Conservation (phyloP, 192 early-diverging fungal genomes). For the Entophlyctis luteolus region DNA sequence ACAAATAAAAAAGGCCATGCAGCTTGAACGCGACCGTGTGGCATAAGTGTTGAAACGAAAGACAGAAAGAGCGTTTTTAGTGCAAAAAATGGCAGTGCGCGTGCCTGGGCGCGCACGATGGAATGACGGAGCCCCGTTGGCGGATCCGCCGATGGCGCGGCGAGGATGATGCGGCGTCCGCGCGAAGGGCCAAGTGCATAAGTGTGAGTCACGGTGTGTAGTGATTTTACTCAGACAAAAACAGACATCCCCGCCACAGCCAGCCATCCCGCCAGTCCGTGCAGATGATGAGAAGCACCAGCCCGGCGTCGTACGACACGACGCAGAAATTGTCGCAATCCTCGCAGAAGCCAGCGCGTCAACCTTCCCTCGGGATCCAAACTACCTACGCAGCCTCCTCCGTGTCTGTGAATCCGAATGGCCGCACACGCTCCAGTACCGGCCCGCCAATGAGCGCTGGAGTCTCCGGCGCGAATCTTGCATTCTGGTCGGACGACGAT, state of each 20-base stretch:
- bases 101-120: not conserved
- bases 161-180: too few species aligned
- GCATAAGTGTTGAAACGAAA: not conserved
- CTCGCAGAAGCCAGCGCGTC: not conserved
- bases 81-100: not conserved
- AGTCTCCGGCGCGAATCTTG: not conserved
- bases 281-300: not conserved
- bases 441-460: constrained; percentile 14
- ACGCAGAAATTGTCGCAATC: not conserved
- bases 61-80: not conserved
- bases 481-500: constrained; percentile 16
- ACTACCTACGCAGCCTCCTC: not conserved
- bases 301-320: not conserved
- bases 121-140: not conserved
- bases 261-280: too few species aligned
- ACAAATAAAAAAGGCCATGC: too few species aligned
- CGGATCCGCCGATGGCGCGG: too few species aligned
- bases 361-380: not conserved
- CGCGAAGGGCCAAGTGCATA: too few species aligned
- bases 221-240: too few species aligned
- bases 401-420: not conserved
- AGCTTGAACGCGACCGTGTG: too few species aligned
- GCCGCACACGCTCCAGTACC: constrained; percentile 13
- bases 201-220: too few species aligned
- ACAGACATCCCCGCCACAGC: too few species aligned